Evolutionary conservation across 768 basidiomycete genomes (phyloP).

Genomic region (Suillus brevipes): DNA sequence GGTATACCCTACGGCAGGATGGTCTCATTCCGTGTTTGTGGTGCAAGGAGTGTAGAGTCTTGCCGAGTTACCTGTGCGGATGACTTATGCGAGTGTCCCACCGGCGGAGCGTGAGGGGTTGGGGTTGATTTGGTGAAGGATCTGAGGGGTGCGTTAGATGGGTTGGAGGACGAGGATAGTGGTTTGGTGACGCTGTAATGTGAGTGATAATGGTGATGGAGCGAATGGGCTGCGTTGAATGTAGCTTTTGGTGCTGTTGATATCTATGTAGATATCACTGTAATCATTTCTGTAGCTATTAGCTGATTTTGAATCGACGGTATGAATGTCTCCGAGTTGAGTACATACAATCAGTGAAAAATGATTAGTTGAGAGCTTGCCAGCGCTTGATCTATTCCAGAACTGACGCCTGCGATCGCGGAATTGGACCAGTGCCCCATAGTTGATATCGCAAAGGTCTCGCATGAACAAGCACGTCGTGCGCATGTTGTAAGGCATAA

Average conservation of each 20-base stretch:
- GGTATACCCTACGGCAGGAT: conserved; percentile 78
- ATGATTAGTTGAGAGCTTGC: no score
- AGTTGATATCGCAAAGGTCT: conserved; percentile 10
- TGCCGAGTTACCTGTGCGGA: conserved; percentile 81
- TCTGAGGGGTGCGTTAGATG: conserved; percentile 60
- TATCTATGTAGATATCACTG: no score
- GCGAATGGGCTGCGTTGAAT: no score
- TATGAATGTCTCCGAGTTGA: no score
- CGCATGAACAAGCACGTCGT: conserved; percentile 4
- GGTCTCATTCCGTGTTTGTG: conserved; percentile 68
- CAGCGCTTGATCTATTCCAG: no score
- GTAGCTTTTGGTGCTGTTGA: no score
- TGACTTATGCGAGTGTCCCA: conserved; percentile 86
- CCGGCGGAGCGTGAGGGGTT: no score
- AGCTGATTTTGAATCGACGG: no score
- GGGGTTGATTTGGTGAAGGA: no score
- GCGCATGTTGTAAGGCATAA: conserved; percentile 2
- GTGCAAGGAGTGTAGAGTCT: conserved; percentile 63
- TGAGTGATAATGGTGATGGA: neutral
- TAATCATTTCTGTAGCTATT: no score
- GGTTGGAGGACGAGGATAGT: conserved; percentile 42
- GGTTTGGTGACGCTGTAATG: neutral
- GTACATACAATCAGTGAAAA: no score
- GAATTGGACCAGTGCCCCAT: conserved; percentile 42
- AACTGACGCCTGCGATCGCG: no score